Conservation (phyloP, 192 early-diverging fungal genomes). For the Umbelopsis ramanniana region DNA sequence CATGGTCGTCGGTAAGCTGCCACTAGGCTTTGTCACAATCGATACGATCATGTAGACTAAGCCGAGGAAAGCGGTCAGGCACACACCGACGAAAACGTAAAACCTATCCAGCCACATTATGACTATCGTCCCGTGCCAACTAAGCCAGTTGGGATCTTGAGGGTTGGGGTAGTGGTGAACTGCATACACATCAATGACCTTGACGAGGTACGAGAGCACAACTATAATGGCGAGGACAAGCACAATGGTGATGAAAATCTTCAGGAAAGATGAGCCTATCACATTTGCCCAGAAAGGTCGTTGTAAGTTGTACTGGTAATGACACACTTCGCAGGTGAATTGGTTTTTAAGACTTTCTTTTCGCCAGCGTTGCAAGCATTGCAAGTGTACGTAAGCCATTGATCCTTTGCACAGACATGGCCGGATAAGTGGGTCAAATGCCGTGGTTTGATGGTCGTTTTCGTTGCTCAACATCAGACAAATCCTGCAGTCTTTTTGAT, state of each 20-base stretch:
- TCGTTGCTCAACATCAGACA: background rate
- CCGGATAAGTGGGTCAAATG: background rate
- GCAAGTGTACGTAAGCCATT: constrained; percentile 14
- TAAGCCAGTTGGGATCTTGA: background rate
- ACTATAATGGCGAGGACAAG: background rate
- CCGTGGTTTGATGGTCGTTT: too few relatives aligned
- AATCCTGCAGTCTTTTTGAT: background rate
- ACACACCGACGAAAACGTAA: background rate
- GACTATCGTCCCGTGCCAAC: background rate
- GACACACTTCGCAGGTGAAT: background rate
- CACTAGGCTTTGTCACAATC: background rate
- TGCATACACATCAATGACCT: background rate
- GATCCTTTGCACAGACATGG: constrained; percentile 22
- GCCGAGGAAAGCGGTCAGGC: background rate
- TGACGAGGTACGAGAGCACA: background rate
- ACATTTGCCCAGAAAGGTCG: constrained; percentile 2
- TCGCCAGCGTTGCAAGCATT: constrained; percentile 16
- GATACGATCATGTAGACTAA: background rate
- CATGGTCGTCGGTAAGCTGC: background rate
- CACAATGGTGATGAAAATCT: background rate
- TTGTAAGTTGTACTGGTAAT: background rate
- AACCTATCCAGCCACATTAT: constrained; percentile 11
- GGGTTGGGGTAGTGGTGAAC: background rate
- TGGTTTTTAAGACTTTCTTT: background rate
- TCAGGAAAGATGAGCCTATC: background rate